These are phyloP conservation scores for Dendrobium catenatum DNA, from an alignment of 106 monocot genomes.

Conservation along the genomic window DNA sequence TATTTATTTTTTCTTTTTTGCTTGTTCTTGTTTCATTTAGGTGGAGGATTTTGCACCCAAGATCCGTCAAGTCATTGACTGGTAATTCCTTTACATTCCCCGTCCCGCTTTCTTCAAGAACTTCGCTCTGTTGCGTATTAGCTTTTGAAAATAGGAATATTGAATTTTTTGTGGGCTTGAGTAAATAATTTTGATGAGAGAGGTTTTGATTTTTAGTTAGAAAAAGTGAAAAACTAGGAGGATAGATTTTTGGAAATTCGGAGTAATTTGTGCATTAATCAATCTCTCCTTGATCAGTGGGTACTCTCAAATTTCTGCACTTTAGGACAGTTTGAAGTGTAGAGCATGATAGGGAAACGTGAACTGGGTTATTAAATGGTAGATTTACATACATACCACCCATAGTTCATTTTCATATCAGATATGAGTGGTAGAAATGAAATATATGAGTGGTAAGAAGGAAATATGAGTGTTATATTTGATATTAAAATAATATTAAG, in stretches of 20 bases:
- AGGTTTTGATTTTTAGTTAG: background rate
- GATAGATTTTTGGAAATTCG: too few relatives aligned
- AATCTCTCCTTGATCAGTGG: background rate
- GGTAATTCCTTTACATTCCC: conserved; percentile 16
- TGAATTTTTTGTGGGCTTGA: background rate
- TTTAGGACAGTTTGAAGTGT: background rate
- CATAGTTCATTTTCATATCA: too few relatives aligned
- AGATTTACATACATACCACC: too few relatives aligned
- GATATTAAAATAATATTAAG: too few relatives aligned
- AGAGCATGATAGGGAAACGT: background rate
- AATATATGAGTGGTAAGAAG: too few relatives aligned
- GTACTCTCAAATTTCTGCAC: background rate
- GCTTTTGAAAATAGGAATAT: background rate
- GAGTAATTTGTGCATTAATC: too few relatives aligned
- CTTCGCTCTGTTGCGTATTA: background rate
- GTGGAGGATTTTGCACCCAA: conserved; percentile 39
- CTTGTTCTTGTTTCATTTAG: conserved; percentile 10
- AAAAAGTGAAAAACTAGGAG: background rate
- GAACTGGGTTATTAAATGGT: background rate
- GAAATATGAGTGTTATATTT: too few relatives aligned
- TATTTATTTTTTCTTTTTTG: too few relatives aligned
- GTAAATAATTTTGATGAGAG: background rate
- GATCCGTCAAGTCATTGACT: conserved; percentile 35
- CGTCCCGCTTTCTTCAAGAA: too few relatives aligned
- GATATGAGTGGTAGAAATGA: too few relatives aligned